Evolutionary conservation across 2,329 filamentous ascomycete genomes (phyloP), one percentile per base, ranked within the genome.

Genomic region (Chrysoporthe austroafricana): DNA sequence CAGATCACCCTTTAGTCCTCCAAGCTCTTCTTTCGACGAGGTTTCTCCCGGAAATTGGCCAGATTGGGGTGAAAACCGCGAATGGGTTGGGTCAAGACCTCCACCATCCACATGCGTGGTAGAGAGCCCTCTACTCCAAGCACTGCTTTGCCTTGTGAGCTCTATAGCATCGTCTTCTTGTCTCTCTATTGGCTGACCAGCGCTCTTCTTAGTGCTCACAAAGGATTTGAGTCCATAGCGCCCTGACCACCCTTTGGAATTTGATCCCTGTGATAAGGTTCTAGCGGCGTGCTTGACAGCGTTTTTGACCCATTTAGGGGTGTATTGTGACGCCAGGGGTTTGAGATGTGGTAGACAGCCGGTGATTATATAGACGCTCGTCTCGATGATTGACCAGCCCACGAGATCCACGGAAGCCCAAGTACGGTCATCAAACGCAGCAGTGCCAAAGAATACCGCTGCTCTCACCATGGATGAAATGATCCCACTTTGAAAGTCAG

Each of bases 351-450:
- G 72, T 18, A 75, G 61, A 57, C 74, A 74, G 39, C 71, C 71
- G 14, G 74, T 72, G 36, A 75, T 71, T 67, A 75, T 75, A 69
- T 74, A 74, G 52, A 72, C 72, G 62, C 70, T 63, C 21, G 71
- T 71, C 48, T 74, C 73, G 69, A 73, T 71, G 42, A 74, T 71
- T 48, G 71, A 73, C 73, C 73, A 74, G 58, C 70, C 68, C 26
- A 71, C 69, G 0, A 74, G 70, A 14, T 68, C 69, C 43, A 73
- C 70, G 2, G 73, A 74, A 0, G 71, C 73, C 59, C 70, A 71
- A 4, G 72, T 73, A 8, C 70, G 67, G 26, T 73, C 72, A 16
- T 54, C 62, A 39, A 73, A 70, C 4, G 72, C 71, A 4, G 66
- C 62, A 0, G 69, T 73, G 60, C 48, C 64, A 61, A 73, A 73